Evolutionary conservation across 306 rosid species (phyloP), one percentile per base, ranked within the genome.

Genomic region (Hippophae gyantsensis): DNA sequence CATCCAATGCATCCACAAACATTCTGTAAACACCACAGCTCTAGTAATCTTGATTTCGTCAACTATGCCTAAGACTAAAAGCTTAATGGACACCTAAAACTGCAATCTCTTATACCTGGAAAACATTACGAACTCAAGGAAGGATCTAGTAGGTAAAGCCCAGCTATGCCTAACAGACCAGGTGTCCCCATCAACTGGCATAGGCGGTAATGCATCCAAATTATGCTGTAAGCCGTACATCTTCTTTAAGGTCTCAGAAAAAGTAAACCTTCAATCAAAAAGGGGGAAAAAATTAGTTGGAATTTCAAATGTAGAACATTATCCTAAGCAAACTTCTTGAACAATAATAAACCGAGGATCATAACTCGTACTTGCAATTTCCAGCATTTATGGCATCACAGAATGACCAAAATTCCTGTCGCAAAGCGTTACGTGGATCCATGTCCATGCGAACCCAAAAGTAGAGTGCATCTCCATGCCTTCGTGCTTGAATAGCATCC

Each of bases 161-260:
- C 99, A 93, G 78, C 89, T 78, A 43, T 79, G 82, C 95, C 75
- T 79, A 63, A 78, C 95, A 41, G 99, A 86, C 99, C 99, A 93
- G 0, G 95, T 80, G 73, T 71, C 89, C 1, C 95, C 90, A 57
- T 81, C 95, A 7, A 60, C 67, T 3, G 99, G 94, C 97, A 93
- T 93, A 58, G 87, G 88, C 0, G 95, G 99, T 73, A 89, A 76
- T 54, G 79, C 52, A 26, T 79, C 86, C 44, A 63, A 47, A 66
- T 80, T 60, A 10, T 63, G 61, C 61, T 72, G 77, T 56, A 93
- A 47, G 50, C 97, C 86, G 62, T 89, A 93, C 99, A 93, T 89
- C 79, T 62, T 72, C 81, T 68, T 82, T 67, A 93, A 71, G 26
- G 99, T 76, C 76, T 79, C 84, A 5, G 97, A 84, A 77, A 93